Base-by-base conservation (phyloP, 768 basidiomycete species). In the Naganishia friedmannii region DNA sequence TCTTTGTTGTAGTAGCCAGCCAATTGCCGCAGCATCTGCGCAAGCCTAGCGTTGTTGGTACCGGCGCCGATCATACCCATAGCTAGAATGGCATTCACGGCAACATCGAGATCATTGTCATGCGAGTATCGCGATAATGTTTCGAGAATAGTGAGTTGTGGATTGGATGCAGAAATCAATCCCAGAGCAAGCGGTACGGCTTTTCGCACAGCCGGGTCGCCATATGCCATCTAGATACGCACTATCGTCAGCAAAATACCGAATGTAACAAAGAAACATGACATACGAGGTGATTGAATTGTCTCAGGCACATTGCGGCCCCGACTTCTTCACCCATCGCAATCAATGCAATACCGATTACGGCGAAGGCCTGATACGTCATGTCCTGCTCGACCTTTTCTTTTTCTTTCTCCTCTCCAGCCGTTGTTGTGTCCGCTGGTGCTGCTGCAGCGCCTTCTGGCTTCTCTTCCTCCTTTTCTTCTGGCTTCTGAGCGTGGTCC, bases 1-100 rank as follows among this genome's bases (percentile, higher is more conserved):
- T 99, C 96, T 80, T 97, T 97, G 83, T 90, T 86, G 82, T 99
- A 99, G 83, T 98, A 99, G n/a, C 91, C 91, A 13, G 95, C 93
- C 4, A 99, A 86, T 78, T 94, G 93, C 51, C 96, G 86, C 37
- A 99, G 86, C 95, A 99, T 96, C 82, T 99, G 96, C 15, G 90
- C 95, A 46, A 99, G 85, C 46, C 93, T 88, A 17, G 96, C 96
- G 74, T 99, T 98, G 82, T 99, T 99, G n/a, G 93, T 93, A 37
- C 96, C 96, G 1, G 95, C 95, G 34, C 96, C 96, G 65, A 98
- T 90, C 29, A 99, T 86, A 71, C 96, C 96, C 95, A 99, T 97
- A 2, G 94, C 94, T 76, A 98, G 91, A 82, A 99, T 97, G 31
- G 96, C 92, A 77, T 97, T 98, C 63, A 92, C 86, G 0, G 95